phyloP scores from a whole-genome alignment of 768 basidiomycete species.

The Mycena kentingensis region DNA sequence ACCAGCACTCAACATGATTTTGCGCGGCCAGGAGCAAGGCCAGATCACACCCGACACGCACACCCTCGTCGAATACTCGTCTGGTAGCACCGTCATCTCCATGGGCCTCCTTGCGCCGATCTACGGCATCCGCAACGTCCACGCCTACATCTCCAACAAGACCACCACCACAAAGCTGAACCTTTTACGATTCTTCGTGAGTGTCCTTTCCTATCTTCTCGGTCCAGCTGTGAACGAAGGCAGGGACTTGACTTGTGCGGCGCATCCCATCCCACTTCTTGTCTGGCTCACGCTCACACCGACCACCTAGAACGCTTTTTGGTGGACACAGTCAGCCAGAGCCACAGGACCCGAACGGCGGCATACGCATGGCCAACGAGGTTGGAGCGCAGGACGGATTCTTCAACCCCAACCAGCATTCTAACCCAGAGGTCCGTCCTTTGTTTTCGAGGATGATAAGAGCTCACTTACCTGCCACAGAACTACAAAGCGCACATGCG shows the following conservation, averaged over 20 bases:
- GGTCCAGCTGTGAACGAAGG: neutral
- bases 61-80: slow-evolving; percentile 30
- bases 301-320: slow-evolving; percentile 22
- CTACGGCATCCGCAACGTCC: slow-evolving; percentile 25
- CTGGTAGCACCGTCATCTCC: slow-evolving; percentile 29
- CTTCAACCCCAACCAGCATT: slow-evolving; percentile 28
- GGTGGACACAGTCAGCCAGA: slow-evolving; percentile 27
- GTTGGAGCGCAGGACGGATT: slow-evolving; percentile 18
- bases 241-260: slow-evolving; percentile 19
- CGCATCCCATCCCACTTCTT: neutral
- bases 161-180: slow-evolving; percentile 25
- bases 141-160: slow-evolving; percentile 29
- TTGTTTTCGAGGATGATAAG: neutral
- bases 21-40: slow-evolving; percentile 25
- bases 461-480: slow-evolving; percentile 7
- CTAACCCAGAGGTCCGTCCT: slow-evolving; percentile 19
- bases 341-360: slow-evolving; percentile 26
- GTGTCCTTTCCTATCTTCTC: slow-evolving; percentile 1
- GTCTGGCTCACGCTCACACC: too few species aligned
- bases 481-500: slow-evolving; percentile 29
- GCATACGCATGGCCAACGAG: slow-evolving; percentile 22
- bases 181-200: slow-evolving; percentile 28
- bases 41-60: slow-evolving; percentile 23
- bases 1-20: slow-evolving; percentile 29
- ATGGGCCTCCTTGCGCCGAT: slow-evolving; percentile 25